Base-by-base conservation (phyloP, 441 rosid genomes). In the Gossypium gossypioides region DNA sequence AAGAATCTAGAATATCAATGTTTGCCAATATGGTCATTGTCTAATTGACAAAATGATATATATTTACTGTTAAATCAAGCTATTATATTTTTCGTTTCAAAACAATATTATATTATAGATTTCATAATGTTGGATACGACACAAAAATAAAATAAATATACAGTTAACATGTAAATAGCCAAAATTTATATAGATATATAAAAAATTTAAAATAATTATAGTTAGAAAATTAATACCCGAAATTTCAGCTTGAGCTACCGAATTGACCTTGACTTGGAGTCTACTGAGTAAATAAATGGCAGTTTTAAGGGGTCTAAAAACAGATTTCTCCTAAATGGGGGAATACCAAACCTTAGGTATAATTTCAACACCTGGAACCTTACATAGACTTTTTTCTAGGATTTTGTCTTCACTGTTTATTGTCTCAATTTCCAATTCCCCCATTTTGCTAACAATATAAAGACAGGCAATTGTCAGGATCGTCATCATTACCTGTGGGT, bases 261-360 rank as follows among this genome's bases (percentile, higher is more conserved):
- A 59, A 15, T 27, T 59, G 44, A 59, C 64, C 42, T 27, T 59
- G 21, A 29, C 42, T n/a, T 6, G 64, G 63, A 18, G 42, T 27
- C 77, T 59, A 4, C 7, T 10, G 9, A 9, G 4, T 37, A 64
- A 13, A 18, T 24, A 46, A 8, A 55, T 57, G 62, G 64, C 71
- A 42, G 72, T 61, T 34, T 73, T 54, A 16, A 37, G 37, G 71
- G 71, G 76, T 67, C 19, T 57, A 29, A 54, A 54, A 50, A 3
- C 9, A n/a, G 3, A 15, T 19, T 42, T 37, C 19, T 4, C 19
- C 48, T 10, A 25, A 27, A 61, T 72, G 77, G 68, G n/a, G 55
- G 54, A 61, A 63, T 73, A 77, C 80, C 80, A 73, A 77, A 73
- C 72, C 18, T 21, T 18, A 29, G 68, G 19, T 19, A 40, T 27